Evolutionary conservation across 192 early-diverging fungal species (phyloP).

Genomic region (Coemansia sp.): DNA sequence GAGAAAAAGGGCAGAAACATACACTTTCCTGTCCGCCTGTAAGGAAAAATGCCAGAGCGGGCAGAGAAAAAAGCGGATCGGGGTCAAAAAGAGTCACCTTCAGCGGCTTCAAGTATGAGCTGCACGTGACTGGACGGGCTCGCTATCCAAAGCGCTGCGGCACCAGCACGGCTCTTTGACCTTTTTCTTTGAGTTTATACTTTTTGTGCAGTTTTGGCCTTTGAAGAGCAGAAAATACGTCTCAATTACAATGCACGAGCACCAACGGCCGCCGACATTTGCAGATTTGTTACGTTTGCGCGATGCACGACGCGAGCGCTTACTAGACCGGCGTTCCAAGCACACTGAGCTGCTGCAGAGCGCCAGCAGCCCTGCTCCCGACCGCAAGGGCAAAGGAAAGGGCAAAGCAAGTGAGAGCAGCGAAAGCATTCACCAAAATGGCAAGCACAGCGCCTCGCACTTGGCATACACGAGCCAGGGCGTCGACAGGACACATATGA

Average conservation of each 20-base stretch:
- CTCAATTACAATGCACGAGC: constrained; percentile 1
- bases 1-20: not conserved
- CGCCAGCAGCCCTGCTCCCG: constrained; percentile 2
- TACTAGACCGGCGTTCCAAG: constrained; percentile 38
- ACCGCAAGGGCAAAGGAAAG: constrained; percentile 26
- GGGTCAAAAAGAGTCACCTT: not conserved
- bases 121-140: constrained; percentile 2
- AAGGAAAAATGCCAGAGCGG: not conserved
- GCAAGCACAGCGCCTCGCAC: not conserved
- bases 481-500: not conserved
- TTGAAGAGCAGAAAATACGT: not conserved
- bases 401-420: constrained; percentile 25
- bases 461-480: not conserved
- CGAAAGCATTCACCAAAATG: not conserved
- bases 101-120: constrained; percentile 1
- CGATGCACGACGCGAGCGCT: constrained; percentile 40
- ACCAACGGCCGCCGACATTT: constrained; percentile 26
- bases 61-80: not conserved
- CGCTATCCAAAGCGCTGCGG: not conserved
- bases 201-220: not conserved
- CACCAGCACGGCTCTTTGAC: not conserved
- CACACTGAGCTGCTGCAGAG: not conserved
- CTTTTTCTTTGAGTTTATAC: not conserved
- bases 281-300: constrained; percentile 44
- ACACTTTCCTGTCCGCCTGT: not conserved